Evolutionary conservation across 768 basidiomycete genomes (phyloP), one percentile per base, ranked within the genome.

Genomic region (Rhizopogon sp.): DNA sequence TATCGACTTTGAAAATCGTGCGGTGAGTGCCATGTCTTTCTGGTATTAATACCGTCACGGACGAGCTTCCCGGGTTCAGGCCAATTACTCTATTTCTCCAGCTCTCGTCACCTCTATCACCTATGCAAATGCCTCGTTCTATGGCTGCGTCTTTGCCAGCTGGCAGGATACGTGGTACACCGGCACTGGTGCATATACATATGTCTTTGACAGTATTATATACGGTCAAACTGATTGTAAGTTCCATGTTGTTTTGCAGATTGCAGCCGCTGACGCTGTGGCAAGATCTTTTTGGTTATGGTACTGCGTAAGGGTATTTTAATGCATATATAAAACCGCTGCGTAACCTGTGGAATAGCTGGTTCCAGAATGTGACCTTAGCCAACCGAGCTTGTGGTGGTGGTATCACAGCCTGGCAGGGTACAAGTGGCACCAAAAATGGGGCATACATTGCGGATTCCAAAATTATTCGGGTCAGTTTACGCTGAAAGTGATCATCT

Each of bases 121-220:
- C 1, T 84, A 84, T 56, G 78, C 83, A 6, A 84, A 85, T 58
- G 82, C 82, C 3, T 83, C 82, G 1, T 84, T 84, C 67, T 85
- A 84, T 58, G 81, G 79, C 0, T 84, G 81, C 58, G 72, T 79
- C 1, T 84, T 83, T 58, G 74, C 80, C 1, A 82, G 81, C 60
- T 85, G 74, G 57, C 83, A 86, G 62, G 83, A 85, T 52, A 86
- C 85, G 0, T 83, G 82, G 79, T 85, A 82, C 61, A 80, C 82
- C 0, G 85, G 85, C 0, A 68, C 72, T 1, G 83, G 77, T 46
- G 80, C 73, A 4, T 80, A 76, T 64, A 83, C 82, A 0, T 85
- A 82, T 63, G 80, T 79, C 13, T 74, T 78, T 6, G 84, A 85
- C 51, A 83, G 83, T 54, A 77, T 80, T 16, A 75, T 88, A 25